Percentiles rank a stretch among this genome's conserved stretches.
These are phyloP conservation scores for Fusarium chlamydosporum DNA, from an alignment of 2,329 filamentous ascomycete species.

Conservation along the genomic window DNA sequence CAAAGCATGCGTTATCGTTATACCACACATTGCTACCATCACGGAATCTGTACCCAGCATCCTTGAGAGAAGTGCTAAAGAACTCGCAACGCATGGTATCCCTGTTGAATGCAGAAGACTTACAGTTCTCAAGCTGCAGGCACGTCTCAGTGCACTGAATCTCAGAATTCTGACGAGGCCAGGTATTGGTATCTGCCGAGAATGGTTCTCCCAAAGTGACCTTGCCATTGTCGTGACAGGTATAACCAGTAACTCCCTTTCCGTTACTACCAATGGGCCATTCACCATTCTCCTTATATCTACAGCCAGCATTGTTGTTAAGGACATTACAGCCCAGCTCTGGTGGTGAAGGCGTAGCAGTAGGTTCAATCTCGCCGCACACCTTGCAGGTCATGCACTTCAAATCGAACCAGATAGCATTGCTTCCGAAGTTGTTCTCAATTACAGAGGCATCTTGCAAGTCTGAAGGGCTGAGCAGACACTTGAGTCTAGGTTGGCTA, in stretches of 20 bases:
- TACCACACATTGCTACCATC: constrained; percentile 13
- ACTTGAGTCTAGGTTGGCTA: constrained; percentile 1
- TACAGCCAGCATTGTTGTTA: constrained; percentile 7
- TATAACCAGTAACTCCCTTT: constrained; percentile 15
- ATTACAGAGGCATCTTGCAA: constrained; percentile 16
- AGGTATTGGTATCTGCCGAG: constrained; percentile 1
- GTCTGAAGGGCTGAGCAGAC: constrained; percentile 17
- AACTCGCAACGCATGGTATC: constrained; percentile 22
- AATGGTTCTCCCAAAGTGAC: constrained; percentile 17
- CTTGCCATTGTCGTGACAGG: constrained; percentile 25
- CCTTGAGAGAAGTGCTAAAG: constrained; percentile 15
- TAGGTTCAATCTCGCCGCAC: constrained; percentile 5
- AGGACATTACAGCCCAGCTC: constrained; percentile 16
- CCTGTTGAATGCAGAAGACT: constrained; percentile 28
- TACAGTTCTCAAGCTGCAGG: constrained; percentile 24
- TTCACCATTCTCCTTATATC: constrained; percentile 18
- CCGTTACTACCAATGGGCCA: constrained; percentile 28
- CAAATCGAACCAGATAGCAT: constrained; percentile 27
- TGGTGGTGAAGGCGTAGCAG: constrained; percentile 21
- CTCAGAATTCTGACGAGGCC: constrained; percentile 27
- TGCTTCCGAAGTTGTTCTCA: not conserved
- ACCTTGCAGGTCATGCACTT: constrained; percentile 31
- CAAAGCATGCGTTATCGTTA: constrained; percentile 37
- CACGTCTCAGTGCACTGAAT: constrained; percentile 36
- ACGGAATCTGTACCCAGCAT: constrained; percentile 18